Evolutionary conservation across 164 flowering plant species (phyloP).

Genomic region (Brasenia schreberi): DNA sequence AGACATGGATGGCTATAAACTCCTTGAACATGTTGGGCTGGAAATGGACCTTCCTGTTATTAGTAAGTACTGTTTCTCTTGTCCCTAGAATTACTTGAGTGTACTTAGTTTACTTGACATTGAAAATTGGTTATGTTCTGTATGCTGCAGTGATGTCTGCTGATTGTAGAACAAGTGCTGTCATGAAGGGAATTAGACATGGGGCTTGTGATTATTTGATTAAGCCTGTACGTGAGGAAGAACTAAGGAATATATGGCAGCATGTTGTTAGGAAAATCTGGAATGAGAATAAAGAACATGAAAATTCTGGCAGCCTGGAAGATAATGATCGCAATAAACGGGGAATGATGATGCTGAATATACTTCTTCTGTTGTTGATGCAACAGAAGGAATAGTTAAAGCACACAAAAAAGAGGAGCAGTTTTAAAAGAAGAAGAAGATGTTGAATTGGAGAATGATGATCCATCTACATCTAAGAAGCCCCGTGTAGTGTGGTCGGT

Average conservation of each 20-base stretch:
- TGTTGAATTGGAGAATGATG: slow-evolving; percentile 28
- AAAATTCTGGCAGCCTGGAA: slow-evolving; percentile 43
- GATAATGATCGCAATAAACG: slow-evolving; percentile 32
- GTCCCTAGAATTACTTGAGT: neutral
- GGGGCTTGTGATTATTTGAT: slow-evolving; percentile 92
- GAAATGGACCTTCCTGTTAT: slow-evolving; percentile 94
- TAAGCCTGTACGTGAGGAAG: slow-evolving; percentile 73
- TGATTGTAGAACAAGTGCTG: slow-evolving; percentile 56
- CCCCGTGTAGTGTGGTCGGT: no score
- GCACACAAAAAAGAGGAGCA: no score
- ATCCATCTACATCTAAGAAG: no score
- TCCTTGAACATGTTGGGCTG: slow-evolving; percentile 76
- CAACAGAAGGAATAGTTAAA: slow-evolving; percentile 5
- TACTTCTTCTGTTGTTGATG: slow-evolving; percentile 52
- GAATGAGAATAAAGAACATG: slow-evolving; percentile 42
- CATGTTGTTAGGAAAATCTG: slow-evolving; percentile 68
- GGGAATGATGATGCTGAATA: slow-evolving; percentile 40
- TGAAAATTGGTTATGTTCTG: neutral
- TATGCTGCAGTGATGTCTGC: slow-evolving; percentile 75
- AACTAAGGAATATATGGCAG: slow-evolving; percentile 80
- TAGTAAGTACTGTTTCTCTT: slow-evolving; percentile 38
- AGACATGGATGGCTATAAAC: slow-evolving; percentile 85
- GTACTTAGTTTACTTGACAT: no score
- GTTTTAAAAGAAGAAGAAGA: slow-evolving; percentile 36
- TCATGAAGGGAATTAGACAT: slow-evolving; percentile 65